phyloP scores from a whole-genome alignment of 2,329 filamentous ascomycete genomes.

The Penicillium sp. region DNA sequence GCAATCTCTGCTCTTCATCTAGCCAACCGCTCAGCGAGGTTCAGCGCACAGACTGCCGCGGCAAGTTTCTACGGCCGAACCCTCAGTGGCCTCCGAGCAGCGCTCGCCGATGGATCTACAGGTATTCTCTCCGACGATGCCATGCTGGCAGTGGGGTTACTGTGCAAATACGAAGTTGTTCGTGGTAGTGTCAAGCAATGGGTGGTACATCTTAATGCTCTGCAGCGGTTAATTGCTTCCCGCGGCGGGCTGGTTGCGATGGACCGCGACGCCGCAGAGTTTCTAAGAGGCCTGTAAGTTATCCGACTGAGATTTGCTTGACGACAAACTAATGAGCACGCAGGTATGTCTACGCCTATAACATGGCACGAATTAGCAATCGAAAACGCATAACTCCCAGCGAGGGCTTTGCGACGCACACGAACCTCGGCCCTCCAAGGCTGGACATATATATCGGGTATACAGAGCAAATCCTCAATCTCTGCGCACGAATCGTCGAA shows the following conservation, averaged over 20 bases:
- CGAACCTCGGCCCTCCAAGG: conserved; percentile 31
- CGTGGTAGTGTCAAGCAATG: conserved; percentile 45
- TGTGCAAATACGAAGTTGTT: conserved; percentile 46
- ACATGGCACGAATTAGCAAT: conserved; percentile 40
- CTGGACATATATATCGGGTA: conserved; percentile 45
- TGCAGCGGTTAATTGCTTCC: conserved; percentile 38
- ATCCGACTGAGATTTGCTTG: too few species aligned
- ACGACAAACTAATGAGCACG: conserved; percentile 5
- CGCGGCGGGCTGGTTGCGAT: conserved; percentile 37
- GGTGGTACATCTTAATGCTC: conserved; percentile 41
- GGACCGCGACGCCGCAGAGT: conserved; percentile 36
- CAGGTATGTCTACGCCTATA: conserved; percentile 40
- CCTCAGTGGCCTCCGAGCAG: conserved; percentile 36
- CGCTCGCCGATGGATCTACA: conserved; percentile 23
- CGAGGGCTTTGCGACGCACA: conserved; percentile 21
- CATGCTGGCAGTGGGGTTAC: conserved; percentile 39
- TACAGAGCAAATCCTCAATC: conserved; percentile 40
- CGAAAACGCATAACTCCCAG: conserved; percentile 27
- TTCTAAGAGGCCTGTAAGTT: conserved; percentile 40
- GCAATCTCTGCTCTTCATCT: conserved; percentile 44
- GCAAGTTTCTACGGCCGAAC: conserved; percentile 39
- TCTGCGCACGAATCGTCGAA: conserved; percentile 39
- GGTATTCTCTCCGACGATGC: conserved; percentile 34
- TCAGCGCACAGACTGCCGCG: conserved; percentile 33
- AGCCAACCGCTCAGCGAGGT: conserved; percentile 34